Conservation (phyloP, 768 basidiomycete species). For the Tylopilus balloui region DNA sequence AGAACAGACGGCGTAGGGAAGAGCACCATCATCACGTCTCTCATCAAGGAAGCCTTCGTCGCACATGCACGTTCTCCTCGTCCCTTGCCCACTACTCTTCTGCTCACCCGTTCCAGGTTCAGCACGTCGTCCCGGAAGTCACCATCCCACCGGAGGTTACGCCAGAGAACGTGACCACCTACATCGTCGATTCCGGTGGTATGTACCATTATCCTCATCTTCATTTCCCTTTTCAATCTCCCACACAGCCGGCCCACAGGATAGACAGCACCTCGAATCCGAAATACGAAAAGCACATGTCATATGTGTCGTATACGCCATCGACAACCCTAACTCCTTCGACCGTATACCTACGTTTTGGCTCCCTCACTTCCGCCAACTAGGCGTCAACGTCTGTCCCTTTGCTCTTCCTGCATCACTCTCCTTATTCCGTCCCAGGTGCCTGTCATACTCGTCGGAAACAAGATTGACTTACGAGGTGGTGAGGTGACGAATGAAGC, state of each 20-base stretch:
- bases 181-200: constrained; percentile 98
- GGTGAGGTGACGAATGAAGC: constrained; percentile 93
- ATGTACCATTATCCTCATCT: constrained; percentile 25
- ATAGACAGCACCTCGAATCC: constrained; percentile 83
- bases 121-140: constrained; percentile 93
- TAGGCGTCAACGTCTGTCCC: constrained; percentile 85
- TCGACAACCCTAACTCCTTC: constrained; percentile 95
- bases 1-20: constrained; percentile 93
- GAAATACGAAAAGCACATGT: constrained; percentile 98
- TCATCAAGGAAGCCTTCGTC: constrained; percentile 95
- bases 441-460: constrained; percentile 94
- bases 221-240: constrained; percentile 5
- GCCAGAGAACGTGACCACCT: constrained; percentile 95
- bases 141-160: constrained; percentile 98
- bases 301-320: constrained; percentile 95
- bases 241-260: constrained; percentile 71
- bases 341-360: constrained; percentile 98
- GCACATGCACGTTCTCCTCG: constrained; percentile 57
- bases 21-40: constrained; percentile 92
- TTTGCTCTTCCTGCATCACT: background rate
- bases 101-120: constrained; percentile 54
- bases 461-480: constrained; percentile 95
- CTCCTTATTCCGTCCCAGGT: constrained; percentile 47
- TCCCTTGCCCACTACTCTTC: background rate
- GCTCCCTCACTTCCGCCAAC: constrained; percentile 90